Evolutionary conservation across 2,329 filamentous ascomycete genomes (phyloP).

Genomic region (Diplodia sapinea): DNA sequence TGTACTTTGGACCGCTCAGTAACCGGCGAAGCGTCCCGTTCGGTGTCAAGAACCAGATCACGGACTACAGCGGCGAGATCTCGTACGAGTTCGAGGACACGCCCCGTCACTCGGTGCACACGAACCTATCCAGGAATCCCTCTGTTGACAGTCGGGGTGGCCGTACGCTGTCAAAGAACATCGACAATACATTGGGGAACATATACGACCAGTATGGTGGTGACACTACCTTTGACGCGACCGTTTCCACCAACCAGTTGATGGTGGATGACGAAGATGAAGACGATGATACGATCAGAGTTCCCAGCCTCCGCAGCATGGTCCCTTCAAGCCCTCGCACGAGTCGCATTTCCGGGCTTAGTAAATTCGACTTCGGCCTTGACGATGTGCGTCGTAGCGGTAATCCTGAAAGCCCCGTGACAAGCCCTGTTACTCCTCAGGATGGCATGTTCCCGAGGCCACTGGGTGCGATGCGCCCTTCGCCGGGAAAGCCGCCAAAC

Average conservation of each 20-base stretch:
- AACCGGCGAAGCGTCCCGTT: slow-evolving; percentile 29
- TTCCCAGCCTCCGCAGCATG: slow-evolving; percentile 13
- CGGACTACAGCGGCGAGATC: slow-evolving; percentile 32
- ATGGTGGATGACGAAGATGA: slow-evolving; percentile 13
- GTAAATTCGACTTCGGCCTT: slow-evolving; percentile 40
- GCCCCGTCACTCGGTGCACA: background rate
- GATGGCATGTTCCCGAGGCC: slow-evolving; percentile 27
- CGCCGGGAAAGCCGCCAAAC: slow-evolving; percentile 38
- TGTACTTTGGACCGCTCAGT: slow-evolving; percentile 20
- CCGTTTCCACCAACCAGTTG: background rate
- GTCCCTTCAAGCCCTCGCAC: slow-evolving; percentile 7
- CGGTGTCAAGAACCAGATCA: slow-evolving; percentile 27
- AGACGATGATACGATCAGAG: background rate
- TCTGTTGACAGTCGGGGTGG: background rate
- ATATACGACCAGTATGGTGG: slow-evolving; percentile 31
- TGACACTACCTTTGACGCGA: background rate
- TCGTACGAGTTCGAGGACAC: slow-evolving; percentile 1
- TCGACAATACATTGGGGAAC: slow-evolving; percentile 28
- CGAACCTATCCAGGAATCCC: background rate
- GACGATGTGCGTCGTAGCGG: slow-evolving; percentile 14
- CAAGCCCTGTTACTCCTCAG: slow-evolving; percentile 4
- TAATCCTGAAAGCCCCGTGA: slow-evolving; percentile 11
- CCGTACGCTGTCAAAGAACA: slow-evolving; percentile 28
- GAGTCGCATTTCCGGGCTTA: slow-evolving; percentile 33
- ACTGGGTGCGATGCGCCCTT: slow-evolving; percentile 32